Base-by-base conservation (phyloP, 345 rosid species). In the Arabis hirsuta region DNA sequence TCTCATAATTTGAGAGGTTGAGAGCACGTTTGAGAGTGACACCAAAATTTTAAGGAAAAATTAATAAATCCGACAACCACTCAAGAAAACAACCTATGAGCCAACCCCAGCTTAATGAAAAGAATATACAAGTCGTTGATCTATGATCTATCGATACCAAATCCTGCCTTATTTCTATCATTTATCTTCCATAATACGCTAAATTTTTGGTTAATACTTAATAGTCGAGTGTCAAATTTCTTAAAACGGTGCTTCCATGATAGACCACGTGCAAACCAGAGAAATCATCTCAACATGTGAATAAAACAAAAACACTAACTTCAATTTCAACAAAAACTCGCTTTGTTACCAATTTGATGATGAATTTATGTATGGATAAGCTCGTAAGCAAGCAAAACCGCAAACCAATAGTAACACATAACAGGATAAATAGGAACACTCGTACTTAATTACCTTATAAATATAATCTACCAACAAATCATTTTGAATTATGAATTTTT, bases 1-100 rank as follows among this genome's bases (percentile, higher is more conserved):
- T 48, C 11, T 38, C 45, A 41, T 44, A 41, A 61, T 13, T 19
- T 46, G 24, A 22, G 54, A 32, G 47, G 69, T 63, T 32, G 69
- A 24, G 47, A 54, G 69, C 69, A 72, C 62, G 62, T 72, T 22
- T 53, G 48, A 54, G 13, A 53, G 11, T 11, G 69, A 69, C 36
- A 62, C 54, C 61, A 62, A 42, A 62, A 3, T 5, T 42, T 8
- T 32, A 36, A 20, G 13, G 10, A 27, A 14, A 1, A 1, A 12
- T 9, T 13, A 41, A 53, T 3, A 53, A 62, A 22, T 6, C 10
- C 6, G 52, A 9, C 24, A 52, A 36, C 55, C 22, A 29, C 3
- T 8, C 12, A 44, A 19, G 24, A 7, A 19, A 29, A 26, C 24
- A 62, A 38, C 69, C 39, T 53, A 44, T 62, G 63, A 62, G 46